phyloP scores from a whole-genome alignment of 805 yeast genomes.

The Candida sakaeoensis region DNA sequence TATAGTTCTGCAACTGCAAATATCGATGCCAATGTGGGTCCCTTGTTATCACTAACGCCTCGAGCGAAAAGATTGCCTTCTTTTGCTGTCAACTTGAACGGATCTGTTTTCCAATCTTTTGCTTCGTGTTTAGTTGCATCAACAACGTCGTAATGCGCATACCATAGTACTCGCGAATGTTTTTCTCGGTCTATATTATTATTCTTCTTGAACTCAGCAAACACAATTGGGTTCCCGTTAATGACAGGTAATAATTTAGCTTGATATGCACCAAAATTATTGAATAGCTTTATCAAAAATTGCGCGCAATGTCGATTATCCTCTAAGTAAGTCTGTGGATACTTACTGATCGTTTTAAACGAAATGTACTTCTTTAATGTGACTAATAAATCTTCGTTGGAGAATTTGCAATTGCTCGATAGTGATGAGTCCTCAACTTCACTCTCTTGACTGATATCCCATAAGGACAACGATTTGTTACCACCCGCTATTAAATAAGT shows the following conservation, averaged over 20 bases:
- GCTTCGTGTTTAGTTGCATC: conserved; percentile 54
- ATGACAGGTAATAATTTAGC: conserved; percentile 69
- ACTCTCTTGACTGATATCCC: conserved; percentile 48
- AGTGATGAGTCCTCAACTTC: conserved; percentile 2
- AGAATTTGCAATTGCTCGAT: conserved; percentile 18
- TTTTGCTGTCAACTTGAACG: conserved; percentile 68
- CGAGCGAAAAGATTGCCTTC: conserved; percentile 88
- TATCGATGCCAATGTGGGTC: conserved; percentile 84
- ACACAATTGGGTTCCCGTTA: conserved; percentile 82
- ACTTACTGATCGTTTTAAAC: conserved; percentile 74
- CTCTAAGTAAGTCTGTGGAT: conserved; percentile 62
- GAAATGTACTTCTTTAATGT: conserved; percentile 61
- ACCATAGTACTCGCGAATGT: conserved; percentile 61
- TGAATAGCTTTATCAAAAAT: conserved; percentile 57
- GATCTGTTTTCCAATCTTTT: conserved; percentile 74
- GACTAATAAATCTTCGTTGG: conserved; percentile 61
- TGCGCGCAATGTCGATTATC: conserved; percentile 88
- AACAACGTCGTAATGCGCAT: conserved; percentile 95
- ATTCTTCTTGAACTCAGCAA: conserved; percentile 62
- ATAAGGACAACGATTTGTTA: conserved; percentile 64
- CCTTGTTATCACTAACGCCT: conserved; percentile 93
- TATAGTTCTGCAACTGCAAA: conserved; percentile 78
- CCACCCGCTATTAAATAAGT: conserved; percentile 66
- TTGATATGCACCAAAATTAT: conserved; percentile 64
- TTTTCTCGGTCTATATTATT: not conserved